phyloP scores from a whole-genome alignment of 1,284 basidiomycete species.

The Cryptococcus sp. region DNA sequence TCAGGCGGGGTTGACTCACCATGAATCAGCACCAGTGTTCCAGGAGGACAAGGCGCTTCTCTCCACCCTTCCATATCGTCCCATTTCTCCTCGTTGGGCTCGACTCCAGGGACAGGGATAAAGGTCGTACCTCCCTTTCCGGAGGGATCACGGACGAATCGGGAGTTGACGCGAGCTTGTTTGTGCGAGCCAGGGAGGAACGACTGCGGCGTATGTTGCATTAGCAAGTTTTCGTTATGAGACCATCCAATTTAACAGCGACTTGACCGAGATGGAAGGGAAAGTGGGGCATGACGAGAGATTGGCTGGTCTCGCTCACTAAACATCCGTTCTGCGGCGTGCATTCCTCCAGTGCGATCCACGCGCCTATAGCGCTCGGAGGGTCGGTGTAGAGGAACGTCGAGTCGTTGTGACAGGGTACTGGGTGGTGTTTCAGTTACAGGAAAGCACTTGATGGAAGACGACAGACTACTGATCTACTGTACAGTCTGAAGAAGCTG shows the following conservation, averaged over 20 bases:
- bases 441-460: background rate
- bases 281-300: background rate
- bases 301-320: conserved; percentile 24
- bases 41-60: conserved; percentile 70
- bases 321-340: conserved; percentile 82
- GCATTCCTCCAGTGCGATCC: conserved; percentile 91
- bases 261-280: background rate
- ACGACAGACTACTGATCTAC: too few relatives aligned
- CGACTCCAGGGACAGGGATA: conserved; percentile 60
- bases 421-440: conserved; percentile 40
- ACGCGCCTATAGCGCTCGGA: conserved; percentile 87
- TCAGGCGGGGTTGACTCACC: conserved; percentile 32
- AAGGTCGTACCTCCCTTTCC: conserved; percentile 66
- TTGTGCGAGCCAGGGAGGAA: conserved; percentile 91
- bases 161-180: conserved; percentile 68
- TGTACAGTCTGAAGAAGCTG: too few relatives aligned
- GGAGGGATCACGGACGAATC: conserved; percentile 71
- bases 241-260: background rate
- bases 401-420: conserved; percentile 59
- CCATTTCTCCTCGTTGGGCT: conserved; percentile 58
- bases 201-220: conserved; percentile 52
- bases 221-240: background rate
- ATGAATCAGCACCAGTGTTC: conserved; percentile 83
- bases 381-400: conserved; percentile 80
- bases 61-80: conserved; percentile 63